Evolutionary conservation across 2,329 filamentous ascomycete species (phyloP).

Genomic region (Phialophora verrucosa): DNA sequence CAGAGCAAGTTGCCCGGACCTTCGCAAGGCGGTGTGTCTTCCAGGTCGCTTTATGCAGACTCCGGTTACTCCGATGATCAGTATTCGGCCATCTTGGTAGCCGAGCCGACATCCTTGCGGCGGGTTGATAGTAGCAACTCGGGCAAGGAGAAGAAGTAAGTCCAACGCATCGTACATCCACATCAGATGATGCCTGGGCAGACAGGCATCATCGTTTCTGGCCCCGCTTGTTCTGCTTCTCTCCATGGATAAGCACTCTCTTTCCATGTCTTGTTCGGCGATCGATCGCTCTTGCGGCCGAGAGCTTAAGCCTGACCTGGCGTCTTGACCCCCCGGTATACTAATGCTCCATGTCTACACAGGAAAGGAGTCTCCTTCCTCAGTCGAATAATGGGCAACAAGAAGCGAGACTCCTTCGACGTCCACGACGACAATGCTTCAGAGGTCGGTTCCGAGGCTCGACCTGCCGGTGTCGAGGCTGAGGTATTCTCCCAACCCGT

Average conservation of each 20-base stretch:
- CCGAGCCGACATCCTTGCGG: constrained; percentile 39
- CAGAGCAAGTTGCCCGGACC: constrained; percentile 54
- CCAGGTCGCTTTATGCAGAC: constrained; percentile 45
- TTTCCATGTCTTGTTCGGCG: constrained; percentile 16
- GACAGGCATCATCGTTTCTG: constrained; percentile 10
- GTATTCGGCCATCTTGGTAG: constrained; percentile 42
- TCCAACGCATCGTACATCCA: constrained; percentile 31
- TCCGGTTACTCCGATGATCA: constrained; percentile 46
- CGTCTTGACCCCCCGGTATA: constrained; percentile 5
- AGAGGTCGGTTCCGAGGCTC: constrained; percentile 67
- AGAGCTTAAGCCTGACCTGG: background rate
- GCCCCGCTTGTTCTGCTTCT: background rate
- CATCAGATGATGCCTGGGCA: background rate
- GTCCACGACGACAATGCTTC: constrained; percentile 64
- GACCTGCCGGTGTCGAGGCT: constrained; percentile 81
- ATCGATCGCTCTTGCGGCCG: constrained; percentile 8
- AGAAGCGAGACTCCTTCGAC: constrained; percentile 69
- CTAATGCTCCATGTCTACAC: constrained; percentile 25
- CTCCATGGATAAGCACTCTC: constrained; percentile 19
- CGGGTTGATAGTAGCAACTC: constrained; percentile 45
- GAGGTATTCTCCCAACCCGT: constrained; percentile 79
- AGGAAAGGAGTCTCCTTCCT: constrained; percentile 92
- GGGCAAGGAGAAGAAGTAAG: constrained; percentile 70
- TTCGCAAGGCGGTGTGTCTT: constrained; percentile 52
- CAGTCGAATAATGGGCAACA: constrained; percentile 77